phyloP scores from a whole-genome alignment of 148 eudicot genomes.

The Cornus kousa region DNA sequence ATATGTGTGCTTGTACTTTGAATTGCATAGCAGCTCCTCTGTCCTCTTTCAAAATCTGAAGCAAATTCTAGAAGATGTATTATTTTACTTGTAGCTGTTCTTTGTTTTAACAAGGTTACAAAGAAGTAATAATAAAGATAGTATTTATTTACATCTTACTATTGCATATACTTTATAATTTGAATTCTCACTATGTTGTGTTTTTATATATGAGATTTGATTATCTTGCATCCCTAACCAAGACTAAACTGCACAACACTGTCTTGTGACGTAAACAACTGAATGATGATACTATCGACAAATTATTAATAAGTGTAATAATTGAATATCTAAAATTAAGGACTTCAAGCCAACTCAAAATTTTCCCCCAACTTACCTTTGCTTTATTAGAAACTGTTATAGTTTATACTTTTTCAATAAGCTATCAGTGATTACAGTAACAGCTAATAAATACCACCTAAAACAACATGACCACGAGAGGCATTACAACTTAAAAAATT shows the following conservation, averaged over 20 bases:
- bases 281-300: neutral
- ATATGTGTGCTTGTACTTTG: too few species aligned
- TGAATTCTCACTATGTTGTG: neutral
- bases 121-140: neutral
- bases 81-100: too few species aligned
- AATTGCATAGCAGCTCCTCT: too few species aligned
- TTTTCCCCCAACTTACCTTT: too few species aligned
- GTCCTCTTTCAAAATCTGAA: too few species aligned
- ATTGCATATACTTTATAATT: neutral
- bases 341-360: neutral
- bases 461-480: too few species aligned
- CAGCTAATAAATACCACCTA: too few species aligned
- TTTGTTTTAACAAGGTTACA: neutral
- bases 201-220: neutral
- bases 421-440: too few species aligned
- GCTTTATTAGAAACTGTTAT: too few species aligned
- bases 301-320: neutral
- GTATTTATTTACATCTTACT: neutral
- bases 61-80: too few species aligned
- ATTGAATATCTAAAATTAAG: neutral
- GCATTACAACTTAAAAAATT: too few species aligned
- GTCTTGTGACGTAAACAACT: neutral
- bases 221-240: neutral
- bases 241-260: neutral
- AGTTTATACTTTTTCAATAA: too few species aligned